A percentile compares a stretch with the other conserved stretches of the same genome.
Evolutionary conservation across 1,284 basidiomycete species (phyloP).

Genomic region (Pseudozyma thailandica): DNA sequence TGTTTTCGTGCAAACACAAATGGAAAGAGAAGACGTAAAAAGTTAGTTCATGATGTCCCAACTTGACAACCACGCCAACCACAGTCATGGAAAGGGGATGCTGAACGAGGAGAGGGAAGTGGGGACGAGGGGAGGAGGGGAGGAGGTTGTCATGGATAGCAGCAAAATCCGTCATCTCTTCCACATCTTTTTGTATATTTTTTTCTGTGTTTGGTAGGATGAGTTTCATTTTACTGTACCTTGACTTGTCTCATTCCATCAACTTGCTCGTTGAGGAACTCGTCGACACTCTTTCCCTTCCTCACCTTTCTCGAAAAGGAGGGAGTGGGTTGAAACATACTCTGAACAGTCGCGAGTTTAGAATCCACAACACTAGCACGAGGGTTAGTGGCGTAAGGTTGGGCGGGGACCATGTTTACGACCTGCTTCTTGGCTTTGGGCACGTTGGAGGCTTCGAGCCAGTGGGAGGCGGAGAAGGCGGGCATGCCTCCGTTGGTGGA

Average conservation of each 20-base stretch:
- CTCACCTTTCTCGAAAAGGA: not conserved
- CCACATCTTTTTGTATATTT: not conserved
- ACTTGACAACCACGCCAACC: too few relatives aligned
- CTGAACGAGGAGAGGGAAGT: too few relatives aligned
- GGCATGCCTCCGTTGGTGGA: slow-evolving; percentile 24
- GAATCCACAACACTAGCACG: slow-evolving; percentile 5
- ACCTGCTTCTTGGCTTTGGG: slow-evolving; percentile 5
- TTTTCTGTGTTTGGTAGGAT: not conserved
- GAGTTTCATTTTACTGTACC: not conserved
- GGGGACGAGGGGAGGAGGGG: too few relatives aligned
- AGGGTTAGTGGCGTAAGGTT: slow-evolving; percentile 22
- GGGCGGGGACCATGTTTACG: slow-evolving; percentile 19
- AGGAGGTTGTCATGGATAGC: too few relatives aligned
- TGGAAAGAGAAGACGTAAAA: not conserved
- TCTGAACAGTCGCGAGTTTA: slow-evolving; percentile 7
- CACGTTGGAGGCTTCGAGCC: slow-evolving; percentile 21
- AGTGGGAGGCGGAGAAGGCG: slow-evolving; percentile 8
- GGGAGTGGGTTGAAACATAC: slow-evolving; percentile 30
- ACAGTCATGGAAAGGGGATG: too few relatives aligned
- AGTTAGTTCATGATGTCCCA: not conserved
- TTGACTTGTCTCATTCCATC: not conserved
- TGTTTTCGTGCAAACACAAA: not conserved
- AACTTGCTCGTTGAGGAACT: not conserved
- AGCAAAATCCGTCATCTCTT: not conserved
- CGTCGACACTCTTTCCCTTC: not conserved